Percentiles rank a stretch among this genome's conserved stretches.
Conservation (phyloP, 352 stramenopile genomes). For the Blastocystis sp. region DNA sequence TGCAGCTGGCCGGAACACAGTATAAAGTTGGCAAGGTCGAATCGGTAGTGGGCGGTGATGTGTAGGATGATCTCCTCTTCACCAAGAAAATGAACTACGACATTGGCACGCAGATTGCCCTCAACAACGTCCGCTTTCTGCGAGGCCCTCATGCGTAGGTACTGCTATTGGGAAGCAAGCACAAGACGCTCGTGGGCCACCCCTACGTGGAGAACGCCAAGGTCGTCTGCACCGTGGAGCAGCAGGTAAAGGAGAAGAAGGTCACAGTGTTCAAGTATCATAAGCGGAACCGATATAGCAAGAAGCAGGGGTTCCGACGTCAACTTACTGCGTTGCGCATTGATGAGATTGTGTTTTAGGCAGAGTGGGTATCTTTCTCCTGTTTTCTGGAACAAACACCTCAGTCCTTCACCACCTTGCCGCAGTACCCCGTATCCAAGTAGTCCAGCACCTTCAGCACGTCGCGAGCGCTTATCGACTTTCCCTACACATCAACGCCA, state of each 20-base stretch:
- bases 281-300: conserved; percentile 56
- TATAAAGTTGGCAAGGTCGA: conserved; percentile 66
- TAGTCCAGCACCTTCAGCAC: conserved; percentile 59
- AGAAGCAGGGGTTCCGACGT: conserved; percentile 64
- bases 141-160: conserved; percentile 10
- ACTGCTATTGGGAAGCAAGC: conserved; percentile 63
- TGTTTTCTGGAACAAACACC: neutral
- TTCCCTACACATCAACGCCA: conserved; percentile 9
- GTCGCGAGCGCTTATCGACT: conserved; percentile 15
- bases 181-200: conserved; percentile 66
- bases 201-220: conserved; percentile 58
- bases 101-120: conserved; percentile 53
- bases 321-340: conserved; percentile 46
- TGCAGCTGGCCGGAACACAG: conserved; percentile 61
- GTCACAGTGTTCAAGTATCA: conserved; percentile 66
- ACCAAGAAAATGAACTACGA: conserved; percentile 66
- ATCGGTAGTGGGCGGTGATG: neutral
- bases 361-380: neutral
- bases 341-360: conserved; percentile 68
- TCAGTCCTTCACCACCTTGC: conserved; percentile 41
- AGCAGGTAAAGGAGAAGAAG: conserved; percentile 69
- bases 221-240: conserved; percentile 64
- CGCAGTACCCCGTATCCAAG: conserved; percentile 60
- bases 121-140: conserved; percentile 45
- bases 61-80: conserved; percentile 66